Evolutionary conservation across 352 stramenopile genomes (phyloP), one percentile per base, ranked within the genome.

Genomic region (Pythium dissotocum): DNA sequence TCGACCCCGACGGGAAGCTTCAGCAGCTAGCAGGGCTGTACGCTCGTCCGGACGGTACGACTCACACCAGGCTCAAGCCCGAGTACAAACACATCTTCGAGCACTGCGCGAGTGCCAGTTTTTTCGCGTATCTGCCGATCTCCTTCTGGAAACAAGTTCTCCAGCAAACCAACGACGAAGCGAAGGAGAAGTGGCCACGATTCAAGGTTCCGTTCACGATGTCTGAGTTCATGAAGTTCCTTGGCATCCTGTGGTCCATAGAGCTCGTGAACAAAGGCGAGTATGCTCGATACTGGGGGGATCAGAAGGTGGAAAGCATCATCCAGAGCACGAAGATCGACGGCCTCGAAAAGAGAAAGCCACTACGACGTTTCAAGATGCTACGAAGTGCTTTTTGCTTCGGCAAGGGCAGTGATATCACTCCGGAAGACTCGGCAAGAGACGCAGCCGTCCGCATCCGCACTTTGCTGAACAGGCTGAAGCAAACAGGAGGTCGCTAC

Each of bases 211-310:
- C 61, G 14, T 35, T 66, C 58, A 63, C 61, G 35, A n/a, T 77
- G 9, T n/a, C 71, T 28, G 67, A 80, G 38, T 30, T 80, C 40
- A 74, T 77, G 67, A 66, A 32, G 13, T 80, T 77, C 52, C 33
- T 80, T 0, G 74, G 70, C 14, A 74, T 80, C 33, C 10, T 76
- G n/a, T 77, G 58, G 33, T 77, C 65, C 53, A 77, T 75, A 70
- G 44, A 53, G 24, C 7, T 73, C 10, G 63, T 73, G 3, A 40
- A 73, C 44, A 77, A 75, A 24, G 21, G 21, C 21, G 21, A 24
- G 21, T 73, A 72, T 32, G n/a, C 53, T 0, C 76, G 76, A 57
- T 76, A 79, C 55, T 77, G 70, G 70, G 69, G 55, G 0, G 54
- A 71, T 10, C 73, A 80, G 52, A n/a, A 24, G 21, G 21, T 58